Percentiles rank a stretch among this genome's conserved stretches.
phyloP scores from a whole-genome alignment of 208 protist species.

The Trypanosoma melophagium region DNA sequence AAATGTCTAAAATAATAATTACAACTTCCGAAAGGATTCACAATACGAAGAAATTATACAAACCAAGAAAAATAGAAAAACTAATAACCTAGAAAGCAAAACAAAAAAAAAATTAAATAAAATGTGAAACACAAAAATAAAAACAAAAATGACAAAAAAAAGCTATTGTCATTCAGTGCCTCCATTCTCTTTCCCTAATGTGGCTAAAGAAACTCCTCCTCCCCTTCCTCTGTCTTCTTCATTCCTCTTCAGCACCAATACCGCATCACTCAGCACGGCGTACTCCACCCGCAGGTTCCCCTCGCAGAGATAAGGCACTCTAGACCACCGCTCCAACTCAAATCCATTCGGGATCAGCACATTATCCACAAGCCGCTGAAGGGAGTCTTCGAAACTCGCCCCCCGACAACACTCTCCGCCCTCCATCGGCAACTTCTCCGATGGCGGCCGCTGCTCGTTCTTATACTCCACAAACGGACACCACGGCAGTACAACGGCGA shows the following conservation, averaged over 20 bases:
- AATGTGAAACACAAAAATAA: no score
- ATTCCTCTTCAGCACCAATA: conserved; percentile 60
- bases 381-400: conserved; percentile 66
- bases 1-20: no score
- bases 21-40: no score
- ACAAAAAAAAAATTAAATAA: no score
- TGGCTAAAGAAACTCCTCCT: neutral
- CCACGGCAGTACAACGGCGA: conserved; percentile 87
- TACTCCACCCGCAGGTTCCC: conserved; percentile 77
- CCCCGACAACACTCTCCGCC: conserved; percentile 77
- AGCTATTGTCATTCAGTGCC: neutral
- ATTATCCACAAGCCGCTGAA: conserved; percentile 67
- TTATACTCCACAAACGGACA: conserved; percentile 86
- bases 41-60: no score
- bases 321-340: conserved; percentile 79
- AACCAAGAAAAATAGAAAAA: no score
- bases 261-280: conserved; percentile 73
- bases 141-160: no score
- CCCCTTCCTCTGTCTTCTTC: neutral
- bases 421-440: conserved; percentile 71
- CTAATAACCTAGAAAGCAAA: no score
- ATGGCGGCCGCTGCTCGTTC: conserved; percentile 45
- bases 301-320: conserved; percentile 82
- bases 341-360: conserved; percentile 76
- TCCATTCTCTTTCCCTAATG: neutral